Evolutionary conservation across 345 rosid species (phyloP), one percentile per base, ranked within the genome.

Genomic region (Adansonia digitata): DNA sequence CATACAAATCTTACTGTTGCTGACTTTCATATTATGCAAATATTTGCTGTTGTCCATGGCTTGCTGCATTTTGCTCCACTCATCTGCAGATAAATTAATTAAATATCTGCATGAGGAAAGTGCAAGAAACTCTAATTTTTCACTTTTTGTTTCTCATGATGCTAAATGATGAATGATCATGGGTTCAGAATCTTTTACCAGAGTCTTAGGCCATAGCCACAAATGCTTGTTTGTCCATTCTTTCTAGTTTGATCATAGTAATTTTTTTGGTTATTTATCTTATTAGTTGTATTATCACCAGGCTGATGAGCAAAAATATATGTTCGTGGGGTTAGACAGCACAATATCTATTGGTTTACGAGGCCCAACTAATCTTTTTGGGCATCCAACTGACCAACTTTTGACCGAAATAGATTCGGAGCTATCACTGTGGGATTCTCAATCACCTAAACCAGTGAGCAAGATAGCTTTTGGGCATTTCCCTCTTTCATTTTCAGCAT

Each of bases 311-410:
- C 80, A 84, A 73, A 91, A 82, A 60, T 90, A 90, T 88, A 83
- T 93, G 37, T 93, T 95, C 72, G 93, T 95, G 34, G 97, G 96
- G 75, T 80, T 95, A 82, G 99, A 95, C 75, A 95, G 92, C 81
- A 86, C 98, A 8, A 84, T 79, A 90, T 59, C 85, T 46, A 82
- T 90, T 74, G 98, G 99, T 39, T 67, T 91, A 74, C 90, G 99
- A 22, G 94, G 99, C 26, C 98, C 98, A n/a, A 95, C 98, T 31
- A 93, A 93, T 85, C 91, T 95, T 75, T 90, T 93, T 68, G 98
- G 98, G 7, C 99, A 95, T 80, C 99, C 97, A 74, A 86, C 97
- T 20, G 96, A 91, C 59, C 82, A 93, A 69, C 83, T 95, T 66
- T 81, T 95, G 71, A 75, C 78, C 57, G 82, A 85, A 73, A 77